These are phyloP conservation scores for Encephalitozoon hellem DNA, from an alignment of 371 early-diverging fungal species.

Conservation along the genomic window DNA sequence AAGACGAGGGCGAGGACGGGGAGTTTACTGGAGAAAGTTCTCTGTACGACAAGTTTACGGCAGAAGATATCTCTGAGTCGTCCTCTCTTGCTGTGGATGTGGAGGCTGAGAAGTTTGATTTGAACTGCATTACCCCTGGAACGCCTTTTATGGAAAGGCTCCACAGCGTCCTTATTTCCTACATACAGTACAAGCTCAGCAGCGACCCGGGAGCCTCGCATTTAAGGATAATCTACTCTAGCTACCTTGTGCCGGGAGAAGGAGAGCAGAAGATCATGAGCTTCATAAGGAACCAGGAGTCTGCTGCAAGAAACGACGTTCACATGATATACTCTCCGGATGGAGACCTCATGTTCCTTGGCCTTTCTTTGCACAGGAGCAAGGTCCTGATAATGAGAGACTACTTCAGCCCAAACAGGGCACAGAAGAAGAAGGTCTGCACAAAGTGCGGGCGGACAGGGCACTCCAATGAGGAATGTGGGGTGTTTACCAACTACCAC, in stretches of 20 bases:
- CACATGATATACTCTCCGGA: slow-evolving; percentile 94
- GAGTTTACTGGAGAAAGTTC: slow-evolving; percentile 64
- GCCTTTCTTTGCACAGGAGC: slow-evolving; percentile 89
- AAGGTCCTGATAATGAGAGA: slow-evolving; percentile 89
- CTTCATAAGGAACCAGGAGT: slow-evolving; percentile 75
- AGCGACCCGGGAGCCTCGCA: slow-evolving; percentile 78
- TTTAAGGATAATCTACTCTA: slow-evolving; percentile 72
- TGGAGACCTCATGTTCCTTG: slow-evolving; percentile 97
- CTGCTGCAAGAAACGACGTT: slow-evolving; percentile 70
- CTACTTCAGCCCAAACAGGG: slow-evolving; percentile 66
- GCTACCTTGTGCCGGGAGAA: slow-evolving; percentile 91
- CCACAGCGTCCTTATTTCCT: slow-evolving; percentile 72
- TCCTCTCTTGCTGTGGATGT: slow-evolving; percentile 63
- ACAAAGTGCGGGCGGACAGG: slow-evolving; percentile 72
- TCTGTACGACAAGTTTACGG: slow-evolving; percentile 54
- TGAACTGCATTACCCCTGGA: slow-evolving; percentile 97
- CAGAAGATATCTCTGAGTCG: slow-evolving; percentile 56
- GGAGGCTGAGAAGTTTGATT: slow-evolving; percentile 67
- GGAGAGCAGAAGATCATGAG: slow-evolving; percentile 99
- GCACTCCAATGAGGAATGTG: slow-evolving; percentile 70
- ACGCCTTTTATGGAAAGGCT: slow-evolving; percentile 92
- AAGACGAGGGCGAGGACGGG: slow-evolving; percentile 59
- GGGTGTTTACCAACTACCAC: slow-evolving; percentile 17
- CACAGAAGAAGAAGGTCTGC: slow-evolving; percentile 65
- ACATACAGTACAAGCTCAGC: slow-evolving; percentile 75